phyloP scores from a whole-genome alignment of 164 flowering plant species.

The Magnolia officinalis region DNA sequence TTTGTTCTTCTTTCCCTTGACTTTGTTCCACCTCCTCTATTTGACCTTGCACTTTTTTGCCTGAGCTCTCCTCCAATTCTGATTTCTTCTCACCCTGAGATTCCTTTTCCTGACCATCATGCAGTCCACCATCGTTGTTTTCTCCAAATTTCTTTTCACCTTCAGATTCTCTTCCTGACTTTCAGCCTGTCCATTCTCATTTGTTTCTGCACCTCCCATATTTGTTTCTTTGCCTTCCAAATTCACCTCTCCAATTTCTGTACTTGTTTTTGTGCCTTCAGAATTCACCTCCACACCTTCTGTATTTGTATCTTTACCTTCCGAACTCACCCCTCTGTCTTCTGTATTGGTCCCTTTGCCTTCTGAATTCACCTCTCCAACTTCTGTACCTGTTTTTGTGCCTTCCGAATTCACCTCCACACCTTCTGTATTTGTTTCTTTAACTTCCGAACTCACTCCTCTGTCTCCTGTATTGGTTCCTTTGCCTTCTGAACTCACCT shows the following conservation, averaged over 20 bases:
- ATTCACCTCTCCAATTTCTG: background rate
- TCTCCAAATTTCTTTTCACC: slow-evolving; percentile 5
- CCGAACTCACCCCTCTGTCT: background rate
- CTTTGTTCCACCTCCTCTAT: slow-evolving; percentile 21
- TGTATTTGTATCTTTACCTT: background rate
- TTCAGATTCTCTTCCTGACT: background rate
- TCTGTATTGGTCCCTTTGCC: background rate
- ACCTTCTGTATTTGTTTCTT: background rate
- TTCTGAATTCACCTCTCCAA: background rate
- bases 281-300: slow-evolving; percentile 7
- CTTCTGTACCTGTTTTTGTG: background rate
- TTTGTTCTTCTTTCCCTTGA: slow-evolving; percentile 26
- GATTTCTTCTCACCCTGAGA: background rate
- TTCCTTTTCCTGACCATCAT: background rate
- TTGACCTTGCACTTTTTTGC: slow-evolving; percentile 12
- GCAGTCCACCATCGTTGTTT: background rate
- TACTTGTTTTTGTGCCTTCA: background rate
- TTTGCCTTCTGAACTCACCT: slow-evolving; percentile 25
- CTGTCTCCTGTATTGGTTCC: slow-evolving; percentile 9
- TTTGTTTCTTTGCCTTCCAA: background rate
- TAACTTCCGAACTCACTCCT: background rate
- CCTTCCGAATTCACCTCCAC: slow-evolving; percentile 2
- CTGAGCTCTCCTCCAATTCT: slow-evolving; percentile 5
- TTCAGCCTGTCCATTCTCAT: background rate
- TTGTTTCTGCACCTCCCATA: background rate